Evolutionary conservation across 177 flowering plant genomes (phyloP).

Genomic region (Tripterygium wilfordii): DNA sequence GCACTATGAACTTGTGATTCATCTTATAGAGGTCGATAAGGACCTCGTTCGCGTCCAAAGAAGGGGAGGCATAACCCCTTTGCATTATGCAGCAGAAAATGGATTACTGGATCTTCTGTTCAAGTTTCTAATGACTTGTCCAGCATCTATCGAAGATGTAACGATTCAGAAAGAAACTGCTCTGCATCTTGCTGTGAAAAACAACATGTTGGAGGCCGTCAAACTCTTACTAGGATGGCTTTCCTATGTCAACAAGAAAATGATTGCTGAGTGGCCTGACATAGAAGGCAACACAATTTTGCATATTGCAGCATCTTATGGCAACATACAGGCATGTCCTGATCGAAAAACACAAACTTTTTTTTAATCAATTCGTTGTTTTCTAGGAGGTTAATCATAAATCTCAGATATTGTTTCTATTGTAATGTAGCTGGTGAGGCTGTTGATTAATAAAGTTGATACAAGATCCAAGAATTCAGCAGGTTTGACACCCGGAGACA

Average conservation of each 20-base stretch:
- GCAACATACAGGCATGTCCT: background rate
- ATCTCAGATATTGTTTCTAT: background rate
- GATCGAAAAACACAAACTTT: background rate
- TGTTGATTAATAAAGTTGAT: background rate
- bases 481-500: background rate
- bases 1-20: conserved; percentile 2
- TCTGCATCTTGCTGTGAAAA: conserved; percentile 19
- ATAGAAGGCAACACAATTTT: conserved; percentile 22
- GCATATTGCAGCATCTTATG: conserved; percentile 21
- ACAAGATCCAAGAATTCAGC: background rate
- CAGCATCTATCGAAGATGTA: conserved; percentile 7
- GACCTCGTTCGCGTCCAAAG: conserved; percentile 13
- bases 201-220: conserved; percentile 8
- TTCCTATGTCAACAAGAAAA: background rate
- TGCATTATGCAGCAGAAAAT: conserved; percentile 16
- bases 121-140: conserved; percentile 6
- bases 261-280: conserved; percentile 16
- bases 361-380: too few species aligned
- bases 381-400: background rate
- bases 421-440: background rate
- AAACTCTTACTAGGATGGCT: conserved; percentile 6
- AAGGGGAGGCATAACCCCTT: conserved; percentile 9
- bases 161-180: conserved; percentile 17
- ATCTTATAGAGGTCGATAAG: background rate
- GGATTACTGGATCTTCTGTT: conserved; percentile 10